These are phyloP conservation scores for Alternaria brassicicola DNA, from an alignment of 2,329 filamentous ascomycete genomes.

Conservation along the genomic window DNA sequence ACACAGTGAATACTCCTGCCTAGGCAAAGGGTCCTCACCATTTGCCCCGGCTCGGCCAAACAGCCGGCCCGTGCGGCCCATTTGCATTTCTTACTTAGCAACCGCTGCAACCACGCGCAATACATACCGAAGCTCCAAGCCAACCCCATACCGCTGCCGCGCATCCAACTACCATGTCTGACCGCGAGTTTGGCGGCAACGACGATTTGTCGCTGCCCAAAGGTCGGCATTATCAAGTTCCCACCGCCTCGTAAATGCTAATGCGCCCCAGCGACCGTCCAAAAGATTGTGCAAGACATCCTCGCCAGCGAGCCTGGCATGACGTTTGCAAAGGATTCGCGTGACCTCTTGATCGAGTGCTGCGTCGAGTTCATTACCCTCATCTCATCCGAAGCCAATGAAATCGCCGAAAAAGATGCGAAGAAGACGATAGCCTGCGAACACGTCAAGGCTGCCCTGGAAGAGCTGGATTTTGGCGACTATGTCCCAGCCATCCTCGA, in stretches of 20 bases:
- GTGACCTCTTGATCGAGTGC: constrained; percentile 95
- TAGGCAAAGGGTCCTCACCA: neutral
- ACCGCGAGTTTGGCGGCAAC: constrained; percentile 53
- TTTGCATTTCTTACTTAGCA: constrained; percentile 13
- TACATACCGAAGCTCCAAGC: constrained; percentile 9
- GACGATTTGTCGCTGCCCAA: constrained; percentile 52
- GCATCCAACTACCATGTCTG: constrained; percentile 45
- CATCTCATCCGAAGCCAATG: constrained; percentile 97
- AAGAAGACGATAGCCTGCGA: constrained; percentile 99
- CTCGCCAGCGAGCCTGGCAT: constrained; percentile 77
- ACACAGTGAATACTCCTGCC: neutral
- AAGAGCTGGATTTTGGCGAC: constrained; percentile 89
- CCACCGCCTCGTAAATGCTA: constrained; percentile 11
- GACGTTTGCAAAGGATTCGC: constrained; percentile 91
- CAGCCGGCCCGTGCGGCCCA: constrained; percentile 12
- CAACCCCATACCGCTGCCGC: constrained; percentile 13
- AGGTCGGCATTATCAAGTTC: constrained; percentile 30
- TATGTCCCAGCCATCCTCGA: constrained; percentile 88
- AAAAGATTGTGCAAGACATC: constrained; percentile 93
- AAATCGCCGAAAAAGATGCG: constrained; percentile 97
- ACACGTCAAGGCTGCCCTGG: constrained; percentile 93
- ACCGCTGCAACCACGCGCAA: constrained; percentile 4
- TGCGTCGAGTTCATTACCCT: constrained; percentile 99
- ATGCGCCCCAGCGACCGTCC: constrained; percentile 64
- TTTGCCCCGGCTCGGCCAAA: constrained; percentile 13